Base-by-base conservation (phyloP, 192 early-diverging fungal genomes). In the Backusella psychrophila region DNA sequence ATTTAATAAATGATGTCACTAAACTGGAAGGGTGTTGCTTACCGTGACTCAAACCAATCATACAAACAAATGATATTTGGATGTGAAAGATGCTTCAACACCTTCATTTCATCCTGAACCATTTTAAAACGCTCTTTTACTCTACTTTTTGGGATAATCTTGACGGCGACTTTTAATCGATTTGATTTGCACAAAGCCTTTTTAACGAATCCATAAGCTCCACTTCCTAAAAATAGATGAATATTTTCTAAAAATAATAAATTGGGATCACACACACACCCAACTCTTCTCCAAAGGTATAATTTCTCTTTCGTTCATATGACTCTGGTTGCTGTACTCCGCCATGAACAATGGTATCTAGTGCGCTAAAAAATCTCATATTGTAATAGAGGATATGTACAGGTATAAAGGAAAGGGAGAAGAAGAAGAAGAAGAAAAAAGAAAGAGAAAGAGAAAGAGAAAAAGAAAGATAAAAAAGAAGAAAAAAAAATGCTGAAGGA, bases 81-180 rank as follows among this genome's bases (percentile, higher is more conserved):
- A 87, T 97, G 96, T 74, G 93, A 89, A 59, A 98, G 82, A 69
- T 88, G 87, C 66, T 91, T 88, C 78, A 98, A 87, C n/a, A 97
- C 92, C 49, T 94, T 87, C 83, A 98, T 96, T 82, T 99, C 97
- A 81, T 94, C 93, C 56, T 92, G 77, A n/a, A 98, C 96, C 94
- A 98, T 93, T 41, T 90, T 87, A 73, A 93, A 94, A 71, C 96
- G 91, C 44, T 91, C 92, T 42, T 80, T 90, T 73, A 97, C 91
- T 6, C 91, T 87, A 73, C 89, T 88, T 80, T 98, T 97, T 80
- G 90, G 90, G 81, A 98, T 98, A 59, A 98, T 90, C 83, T 98
- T 98, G 75, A 97, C 87, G 0, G 97, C 97, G 19, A 95, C 95
- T 36, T 89, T 85, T 21, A 91, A 88, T 15, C 91, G 89, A n/a